These are phyloP conservation scores for Sporothrix dimorphospora DNA, from an alignment of 2,329 filamentous ascomycete species.

Conservation along the genomic window DNA sequence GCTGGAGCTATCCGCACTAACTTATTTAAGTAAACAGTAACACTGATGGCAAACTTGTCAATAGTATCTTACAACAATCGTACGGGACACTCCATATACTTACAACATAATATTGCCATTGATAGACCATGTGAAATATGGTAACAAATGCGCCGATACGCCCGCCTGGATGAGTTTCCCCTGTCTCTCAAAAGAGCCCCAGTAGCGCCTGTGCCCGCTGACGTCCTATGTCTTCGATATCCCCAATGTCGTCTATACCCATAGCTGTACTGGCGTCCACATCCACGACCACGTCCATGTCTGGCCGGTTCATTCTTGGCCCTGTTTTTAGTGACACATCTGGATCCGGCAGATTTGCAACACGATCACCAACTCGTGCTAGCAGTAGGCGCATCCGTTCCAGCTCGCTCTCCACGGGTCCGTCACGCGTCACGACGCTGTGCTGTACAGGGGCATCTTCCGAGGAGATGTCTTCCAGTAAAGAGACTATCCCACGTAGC, in stretches of 20 bases:
- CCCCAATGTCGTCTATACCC: neutral
- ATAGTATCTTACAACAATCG: no score
- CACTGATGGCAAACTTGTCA: no score
- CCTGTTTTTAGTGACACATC: neutral
- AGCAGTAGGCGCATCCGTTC: constrained; percentile 67
- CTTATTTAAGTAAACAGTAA: no score
- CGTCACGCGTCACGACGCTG: constrained; percentile 67
- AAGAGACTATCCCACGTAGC: constrained; percentile 53
- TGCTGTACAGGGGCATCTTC: constrained; percentile 54
- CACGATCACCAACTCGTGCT: constrained; percentile 59
- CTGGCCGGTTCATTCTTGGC: neutral
- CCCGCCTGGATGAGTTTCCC: neutral
- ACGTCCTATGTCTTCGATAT: constrained; percentile 46
- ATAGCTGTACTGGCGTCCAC: constrained; percentile 5
- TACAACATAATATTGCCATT: neutral
- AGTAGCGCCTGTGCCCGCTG: constrained; percentile 49
- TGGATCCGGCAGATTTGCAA: constrained; percentile 44
- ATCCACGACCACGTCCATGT: neutral
- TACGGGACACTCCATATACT: no score
- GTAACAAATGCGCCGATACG: neutral
- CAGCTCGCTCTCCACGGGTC: constrained; percentile 67
- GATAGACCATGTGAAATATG: neutral
- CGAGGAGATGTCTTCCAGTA: constrained; percentile 53
- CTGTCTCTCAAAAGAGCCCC: constrained; percentile 39
- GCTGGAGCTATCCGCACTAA: no score